A percentile compares a stretch with the other conserved stretches of the same genome.
These are phyloP conservation scores for Ceratobasidium sp. DNA, from an alignment of 1,284 basidiomycete genomes.

Conservation along the genomic window DNA sequence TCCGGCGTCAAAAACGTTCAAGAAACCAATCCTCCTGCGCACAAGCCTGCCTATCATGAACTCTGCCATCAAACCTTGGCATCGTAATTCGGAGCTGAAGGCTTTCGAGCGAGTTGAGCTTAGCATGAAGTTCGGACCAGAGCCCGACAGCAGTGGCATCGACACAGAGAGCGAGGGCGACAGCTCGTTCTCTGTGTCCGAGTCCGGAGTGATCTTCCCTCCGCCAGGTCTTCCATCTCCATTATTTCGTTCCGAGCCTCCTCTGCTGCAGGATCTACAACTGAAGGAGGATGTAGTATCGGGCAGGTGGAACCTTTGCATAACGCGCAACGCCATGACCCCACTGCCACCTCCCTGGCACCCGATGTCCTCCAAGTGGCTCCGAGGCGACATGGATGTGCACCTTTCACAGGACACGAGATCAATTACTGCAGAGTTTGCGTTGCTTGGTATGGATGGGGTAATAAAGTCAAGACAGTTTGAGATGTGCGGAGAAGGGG, in stretches of 20 bases:
- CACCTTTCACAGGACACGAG: constrained; percentile 6
- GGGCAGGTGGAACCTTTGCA: constrained; percentile 24
- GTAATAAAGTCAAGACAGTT: constrained; percentile 25
- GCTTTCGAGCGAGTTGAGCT: constrained; percentile 13
- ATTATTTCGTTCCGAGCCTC: not conserved
- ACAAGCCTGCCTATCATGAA: constrained; percentile 1
- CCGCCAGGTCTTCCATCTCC: constrained; percentile 6
- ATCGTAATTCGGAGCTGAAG: not conserved
- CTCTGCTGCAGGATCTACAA: not conserved
- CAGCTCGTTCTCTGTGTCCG: not conserved
- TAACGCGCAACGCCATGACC: constrained; percentile 9
- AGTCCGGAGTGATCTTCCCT: not conserved
- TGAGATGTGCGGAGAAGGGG: not conserved
- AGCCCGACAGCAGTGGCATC: constrained; percentile 7
- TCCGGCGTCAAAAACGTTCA: too few species aligned
- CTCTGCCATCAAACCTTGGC: constrained; percentile 1
- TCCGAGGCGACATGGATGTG: constrained; percentile 32
- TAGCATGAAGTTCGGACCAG: constrained; percentile 12
- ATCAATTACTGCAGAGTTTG: constrained; percentile 11
- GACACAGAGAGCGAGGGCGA: constrained; percentile 36
- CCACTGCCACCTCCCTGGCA: constrained; percentile 33
- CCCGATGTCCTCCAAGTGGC: constrained; percentile 26
- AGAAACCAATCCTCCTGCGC: constrained; percentile 5
- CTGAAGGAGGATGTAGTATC: constrained; percentile 19
- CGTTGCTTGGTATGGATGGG: constrained; percentile 27